Conservation (phyloP, 345 rosid genomes). For the Salix udensis region DNA sequence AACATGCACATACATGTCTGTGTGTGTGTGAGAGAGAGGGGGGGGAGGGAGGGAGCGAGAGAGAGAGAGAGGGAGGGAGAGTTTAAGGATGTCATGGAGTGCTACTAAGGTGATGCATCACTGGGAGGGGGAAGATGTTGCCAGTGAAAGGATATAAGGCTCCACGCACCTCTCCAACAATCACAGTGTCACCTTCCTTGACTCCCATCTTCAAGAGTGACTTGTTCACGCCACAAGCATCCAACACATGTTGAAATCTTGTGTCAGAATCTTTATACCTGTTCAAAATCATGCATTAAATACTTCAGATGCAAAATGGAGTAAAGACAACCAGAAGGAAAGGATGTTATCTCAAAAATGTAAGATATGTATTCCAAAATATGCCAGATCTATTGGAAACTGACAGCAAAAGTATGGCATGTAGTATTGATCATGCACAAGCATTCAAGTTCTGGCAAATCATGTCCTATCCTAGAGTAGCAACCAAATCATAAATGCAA, state of each 20-base stretch:
- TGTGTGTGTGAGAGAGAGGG: background rate
- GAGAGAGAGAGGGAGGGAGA: background rate
- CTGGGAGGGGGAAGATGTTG: background rate
- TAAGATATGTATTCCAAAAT: background rate
- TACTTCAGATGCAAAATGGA: background rate
- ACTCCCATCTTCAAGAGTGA: constrained; percentile 73
- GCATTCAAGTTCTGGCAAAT: background rate
- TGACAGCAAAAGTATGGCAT: background rate
- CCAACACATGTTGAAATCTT: constrained; percentile 85
- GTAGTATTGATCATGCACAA: background rate
- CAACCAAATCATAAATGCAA: background rate
- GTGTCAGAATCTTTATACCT: constrained; percentile 81
- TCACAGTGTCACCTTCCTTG: constrained; percentile 89
- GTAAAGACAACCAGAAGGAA: background rate
- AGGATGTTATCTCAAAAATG: background rate
- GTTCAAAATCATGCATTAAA: constrained; percentile 25
- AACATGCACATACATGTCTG: background rate
- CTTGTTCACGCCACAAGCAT: constrained; percentile 82
- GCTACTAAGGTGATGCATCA: background rate
- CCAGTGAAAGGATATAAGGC: background rate
- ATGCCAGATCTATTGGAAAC: background rate
- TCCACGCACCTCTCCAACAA: constrained; percentile 75
- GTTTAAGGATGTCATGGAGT: background rate
- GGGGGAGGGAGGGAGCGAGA: background rate
- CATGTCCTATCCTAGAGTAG: background rate